Evolutionary conservation across 805 yeast species (phyloP), one percentile per base, ranked within the genome.

Genomic region (Kodamaea kaohsiungensis): DNA sequence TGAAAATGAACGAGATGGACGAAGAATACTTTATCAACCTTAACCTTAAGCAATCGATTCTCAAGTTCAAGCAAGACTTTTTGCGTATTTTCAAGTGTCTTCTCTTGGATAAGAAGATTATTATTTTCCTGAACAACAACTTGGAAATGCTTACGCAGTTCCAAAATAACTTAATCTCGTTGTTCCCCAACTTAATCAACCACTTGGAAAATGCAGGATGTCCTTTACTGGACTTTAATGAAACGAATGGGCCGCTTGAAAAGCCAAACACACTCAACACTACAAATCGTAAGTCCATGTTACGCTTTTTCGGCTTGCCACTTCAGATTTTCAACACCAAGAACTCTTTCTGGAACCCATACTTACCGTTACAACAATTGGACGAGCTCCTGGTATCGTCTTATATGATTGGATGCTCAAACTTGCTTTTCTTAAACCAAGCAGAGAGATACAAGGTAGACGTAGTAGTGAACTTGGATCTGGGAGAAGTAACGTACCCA

Each of bases 331-430:
- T 95, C 70, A 91, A 91, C 49, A 76, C 80, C 7, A 82, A 83
- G 60, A 96, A 96, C 45, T 91, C 96, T 1, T 79, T 93, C 56
- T 92, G 96, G 78, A 87, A 88, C 61, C 98, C 99, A 1, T 95
- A 93, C 70, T 79, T 92, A n/a, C 96, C 98, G 0, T 73, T 95
- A 53, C 99, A 93, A 68, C 98, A 93, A 65, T 73, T 93, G 53
- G 88, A 88, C 51, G 91, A 88, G 60, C 75, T 95, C 51, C 76
- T 75, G 33, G 78, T 80, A 17, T 73, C 79, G 37, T 84, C 85
- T 65, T 95, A 84, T 60, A 72, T 89, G 65, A 81, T 90, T 48
- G 99, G 99, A 0, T 86, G 96, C 43, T 91, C 98, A 3, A 95
- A 95, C 70, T 85, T 92, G 42, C 73, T 95, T 40, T 75, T 95